Percentiles rank a stretch among this genome's conserved stretches.
Evolutionary conservation across 1,139 yeast species (phyloP).

Genomic region (Pichia sp.): DNA sequence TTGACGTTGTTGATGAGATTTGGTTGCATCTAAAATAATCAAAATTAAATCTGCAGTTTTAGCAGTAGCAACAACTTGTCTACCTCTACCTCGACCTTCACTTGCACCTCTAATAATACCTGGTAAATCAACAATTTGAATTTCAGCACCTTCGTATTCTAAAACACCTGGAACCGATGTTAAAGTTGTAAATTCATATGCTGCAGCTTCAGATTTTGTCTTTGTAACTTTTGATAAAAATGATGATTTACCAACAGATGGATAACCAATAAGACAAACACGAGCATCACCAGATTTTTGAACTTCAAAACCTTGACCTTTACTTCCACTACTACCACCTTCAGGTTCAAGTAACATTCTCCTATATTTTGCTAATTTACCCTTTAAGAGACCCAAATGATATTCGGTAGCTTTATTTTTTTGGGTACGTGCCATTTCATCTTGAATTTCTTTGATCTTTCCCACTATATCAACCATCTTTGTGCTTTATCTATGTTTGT

Average conservation of each 20-base stretch:
- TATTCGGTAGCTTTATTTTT: conserved; percentile 98
- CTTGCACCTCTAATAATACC: conserved; percentile 97
- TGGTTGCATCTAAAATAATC: conserved; percentile 95
- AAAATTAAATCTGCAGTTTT: conserved; percentile 88
- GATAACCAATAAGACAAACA: conserved; percentile 92
- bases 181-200: conserved; percentile 90
- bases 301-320: conserved; percentile 91
- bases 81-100: conserved; percentile 96
- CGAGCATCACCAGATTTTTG: conserved; percentile 95
- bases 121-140: conserved; percentile 92
- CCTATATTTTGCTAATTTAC: conserved; percentile 90
- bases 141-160: conserved; percentile 93
- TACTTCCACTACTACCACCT: conserved; percentile 47
- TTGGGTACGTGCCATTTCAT: conserved; percentile 90
- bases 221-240: conserved; percentile 81
- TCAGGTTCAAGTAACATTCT: conserved; percentile 89
- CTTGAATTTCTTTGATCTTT: conserved; percentile 85
- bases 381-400: conserved; percentile 88
- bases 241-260: conserved; percentile 96
- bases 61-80: conserved; percentile 94
- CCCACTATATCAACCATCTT: conserved; percentile 39
- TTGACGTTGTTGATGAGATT: conserved; percentile 80
- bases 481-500: background rate
- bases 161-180: conserved; percentile 96
- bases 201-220: conserved; percentile 92